Evolutionary conservation across 257 asterid genomes (phyloP).

Genomic region (Primulina eburnea): DNA sequence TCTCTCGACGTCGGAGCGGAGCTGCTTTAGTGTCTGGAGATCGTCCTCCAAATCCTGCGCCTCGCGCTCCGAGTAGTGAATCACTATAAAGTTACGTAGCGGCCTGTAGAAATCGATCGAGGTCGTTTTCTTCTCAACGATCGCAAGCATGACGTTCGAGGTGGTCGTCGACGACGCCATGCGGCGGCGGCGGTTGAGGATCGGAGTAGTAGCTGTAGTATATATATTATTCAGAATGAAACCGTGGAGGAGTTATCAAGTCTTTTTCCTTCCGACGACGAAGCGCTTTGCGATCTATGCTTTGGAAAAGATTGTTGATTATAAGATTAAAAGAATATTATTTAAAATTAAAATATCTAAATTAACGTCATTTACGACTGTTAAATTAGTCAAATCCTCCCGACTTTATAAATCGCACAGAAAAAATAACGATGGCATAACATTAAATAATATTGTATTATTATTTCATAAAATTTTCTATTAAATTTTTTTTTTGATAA

Average conservation of each 20-base stretch:
- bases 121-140: neutral
- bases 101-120: constrained; percentile 26
- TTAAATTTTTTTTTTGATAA: too few relatives aligned
- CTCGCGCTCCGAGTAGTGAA: neutral
- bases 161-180: neutral
- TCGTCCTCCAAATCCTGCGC: constrained; percentile 89
- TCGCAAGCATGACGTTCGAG: neutral
- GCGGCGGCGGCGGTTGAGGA: constrained; percentile 6
- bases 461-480: too few relatives aligned
- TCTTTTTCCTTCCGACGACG: too few relatives aligned
- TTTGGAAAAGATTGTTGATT: too few relatives aligned
- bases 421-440: too few relatives aligned
- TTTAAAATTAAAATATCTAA: too few relatives aligned
- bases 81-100: neutral
- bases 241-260: neutral
- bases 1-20: constrained; percentile 71
- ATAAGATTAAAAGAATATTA: too few relatives aligned
- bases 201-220: neutral
- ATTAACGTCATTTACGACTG: too few relatives aligned
- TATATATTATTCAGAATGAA: neutral
- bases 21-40: constrained; percentile 68
- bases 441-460: too few relatives aligned
- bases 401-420: too few relatives aligned
- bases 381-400: too few relatives aligned
- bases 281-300: too few relatives aligned